A percentile compares a stretch with the other conserved stretches of the same genome.
These are phyloP conservation scores for Teratosphaeria destructans DNA, from an alignment of 2,329 filamentous ascomycete species.

Conservation along the genomic window DNA sequence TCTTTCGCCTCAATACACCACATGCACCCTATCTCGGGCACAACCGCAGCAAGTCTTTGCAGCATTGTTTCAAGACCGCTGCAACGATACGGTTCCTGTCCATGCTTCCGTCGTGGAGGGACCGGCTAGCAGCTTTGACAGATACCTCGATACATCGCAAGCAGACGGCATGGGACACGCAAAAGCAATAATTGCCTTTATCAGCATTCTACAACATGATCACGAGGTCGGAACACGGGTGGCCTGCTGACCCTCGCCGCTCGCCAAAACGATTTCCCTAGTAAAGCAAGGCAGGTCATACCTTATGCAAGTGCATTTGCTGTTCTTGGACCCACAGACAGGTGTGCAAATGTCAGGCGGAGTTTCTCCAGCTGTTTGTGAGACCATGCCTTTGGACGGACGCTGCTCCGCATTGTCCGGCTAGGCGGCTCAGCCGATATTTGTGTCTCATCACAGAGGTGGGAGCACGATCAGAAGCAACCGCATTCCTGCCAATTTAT, in stretches of 20 bases:
- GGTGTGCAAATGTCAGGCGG: not conserved
- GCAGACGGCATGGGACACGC: not conserved
- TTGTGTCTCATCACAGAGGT: no score
- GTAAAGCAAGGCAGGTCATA: not conserved
- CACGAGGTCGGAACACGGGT: not conserved
- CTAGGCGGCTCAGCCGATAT: not conserved
- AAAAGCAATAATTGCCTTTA: not conserved
- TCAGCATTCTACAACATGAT: not conserved
- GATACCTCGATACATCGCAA: not conserved
- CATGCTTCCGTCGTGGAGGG: not conserved
- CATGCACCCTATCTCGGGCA: not conserved
- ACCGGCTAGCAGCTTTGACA: not conserved
- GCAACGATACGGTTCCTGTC: not conserved
- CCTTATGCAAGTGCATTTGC: not conserved
- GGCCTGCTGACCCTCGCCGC: no score
- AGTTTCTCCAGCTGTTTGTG: not conserved
- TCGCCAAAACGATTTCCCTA: no score
- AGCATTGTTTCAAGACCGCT: not conserved
- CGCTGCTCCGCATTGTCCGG: not conserved
- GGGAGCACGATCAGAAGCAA: no score
- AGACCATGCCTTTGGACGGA: not conserved
- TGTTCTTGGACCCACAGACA: not conserved
- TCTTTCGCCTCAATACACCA: not conserved
- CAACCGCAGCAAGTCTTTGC: not conserved
- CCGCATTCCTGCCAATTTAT: no score